A percentile compares a stretch with the other conserved stretches of the same genome.
phyloP scores from a whole-genome alignment of 495 filamentous ascomycete genomes.

The Stereocaulon alpinum region DNA sequence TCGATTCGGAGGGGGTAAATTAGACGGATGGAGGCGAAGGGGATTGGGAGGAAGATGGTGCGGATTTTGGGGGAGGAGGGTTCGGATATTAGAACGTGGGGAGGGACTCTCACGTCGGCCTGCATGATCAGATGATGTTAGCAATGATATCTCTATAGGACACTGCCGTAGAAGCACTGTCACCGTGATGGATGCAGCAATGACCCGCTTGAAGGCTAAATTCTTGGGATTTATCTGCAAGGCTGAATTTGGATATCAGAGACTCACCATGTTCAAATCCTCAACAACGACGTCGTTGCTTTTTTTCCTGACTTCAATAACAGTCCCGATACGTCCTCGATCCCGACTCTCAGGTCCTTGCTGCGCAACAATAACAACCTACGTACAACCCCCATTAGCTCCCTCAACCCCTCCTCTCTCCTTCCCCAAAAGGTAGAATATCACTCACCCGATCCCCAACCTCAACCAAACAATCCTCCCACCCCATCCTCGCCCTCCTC shows the following conservation, averaged over 20 bases:
- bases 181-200: too few relatives aligned
- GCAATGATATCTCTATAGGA: background rate
- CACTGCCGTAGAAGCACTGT: too few relatives aligned
- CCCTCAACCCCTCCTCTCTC: too few relatives aligned
- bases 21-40: background rate
- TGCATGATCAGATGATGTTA: conserved; percentile 20
- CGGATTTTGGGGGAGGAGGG: conserved; percentile 20
- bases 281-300: conserved; percentile 50
- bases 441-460: conserved; percentile 7
- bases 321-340: conserved; percentile 67
- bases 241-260: background rate
- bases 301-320: conserved; percentile 46
- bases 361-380: conserved; percentile 16
- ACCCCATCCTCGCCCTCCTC: background rate
- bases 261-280: conserved; percentile 57
- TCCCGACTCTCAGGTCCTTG: conserved; percentile 48
- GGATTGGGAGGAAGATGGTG: background rate
- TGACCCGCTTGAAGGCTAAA: background rate
- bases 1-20: background rate
- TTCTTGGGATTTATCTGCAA: background rate
- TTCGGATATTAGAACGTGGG: conserved; percentile 32
- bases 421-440: too few relatives aligned
- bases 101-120: conserved; percentile 32
- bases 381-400: too few relatives aligned
- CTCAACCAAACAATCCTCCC: conserved; percentile 16